These are phyloP conservation scores for Annulohypoxylon stygium DNA, from an alignment of 495 filamentous ascomycete species.

Conservation along the genomic window DNA sequence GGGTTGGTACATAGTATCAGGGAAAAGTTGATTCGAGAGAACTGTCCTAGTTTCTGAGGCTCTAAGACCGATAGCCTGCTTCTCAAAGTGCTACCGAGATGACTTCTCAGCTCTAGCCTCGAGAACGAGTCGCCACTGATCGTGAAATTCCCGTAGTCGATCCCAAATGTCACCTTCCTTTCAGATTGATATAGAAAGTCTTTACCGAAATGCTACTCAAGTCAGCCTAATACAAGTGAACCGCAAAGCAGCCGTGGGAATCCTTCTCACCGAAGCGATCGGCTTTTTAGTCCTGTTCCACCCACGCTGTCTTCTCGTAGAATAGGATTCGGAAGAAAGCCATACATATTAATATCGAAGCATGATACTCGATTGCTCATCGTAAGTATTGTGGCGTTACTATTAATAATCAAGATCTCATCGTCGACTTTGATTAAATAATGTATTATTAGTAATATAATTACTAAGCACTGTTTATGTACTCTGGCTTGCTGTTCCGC, in stretches of 20 bases:
- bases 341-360: too few species aligned
- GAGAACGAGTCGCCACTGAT: neutral
- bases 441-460: neutral
- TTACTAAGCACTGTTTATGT: neutral
- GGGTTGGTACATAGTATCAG: neutral
- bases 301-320: neutral
- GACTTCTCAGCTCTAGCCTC: neutral
- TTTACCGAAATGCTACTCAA: neutral
- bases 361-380: neutral
- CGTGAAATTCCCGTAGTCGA: neutral
- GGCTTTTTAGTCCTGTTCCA: neutral
- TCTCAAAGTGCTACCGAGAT: neutral
- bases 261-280: neutral
- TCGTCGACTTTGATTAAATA: neutral
- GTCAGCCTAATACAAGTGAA: neutral
- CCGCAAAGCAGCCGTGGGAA: neutral
- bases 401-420: neutral
- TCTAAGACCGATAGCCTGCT: neutral
- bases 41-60: too few species aligned
- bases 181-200: neutral
- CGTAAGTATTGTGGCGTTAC: neutral
- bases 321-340: neutral
- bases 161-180: neutral
- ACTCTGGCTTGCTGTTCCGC: neutral
- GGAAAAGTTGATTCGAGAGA: too few species aligned